phyloP scores from a whole-genome alignment of 192 early-diverging fungal species.

The Coemansia sp. region DNA sequence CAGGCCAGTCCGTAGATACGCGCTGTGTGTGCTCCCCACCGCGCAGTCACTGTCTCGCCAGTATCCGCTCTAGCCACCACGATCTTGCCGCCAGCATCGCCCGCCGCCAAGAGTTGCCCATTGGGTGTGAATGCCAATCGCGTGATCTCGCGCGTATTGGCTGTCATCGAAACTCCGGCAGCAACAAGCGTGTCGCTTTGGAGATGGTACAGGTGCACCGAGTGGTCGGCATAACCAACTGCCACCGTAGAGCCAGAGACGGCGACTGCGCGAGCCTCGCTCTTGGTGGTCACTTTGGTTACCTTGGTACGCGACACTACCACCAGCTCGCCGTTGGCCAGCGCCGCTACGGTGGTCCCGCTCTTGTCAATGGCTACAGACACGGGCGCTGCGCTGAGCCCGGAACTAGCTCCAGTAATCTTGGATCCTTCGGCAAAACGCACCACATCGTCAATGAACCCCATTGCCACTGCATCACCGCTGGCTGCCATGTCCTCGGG shows the following conservation, averaged over 20 bases:
- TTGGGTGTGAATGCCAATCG: conserved; percentile 77
- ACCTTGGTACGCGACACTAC: conserved; percentile 9
- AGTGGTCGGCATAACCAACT: conserved; percentile 59
- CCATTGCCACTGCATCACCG: conserved; percentile 22
- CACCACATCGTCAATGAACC: conserved; percentile 40
- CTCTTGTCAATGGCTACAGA: conserved; percentile 21
- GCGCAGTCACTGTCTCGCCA: conserved; percentile 57
- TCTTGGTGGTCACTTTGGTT: neutral
- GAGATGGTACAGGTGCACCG: conserved; percentile 66
- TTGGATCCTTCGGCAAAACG: conserved; percentile 19
- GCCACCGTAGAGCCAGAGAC: conserved; percentile 21
- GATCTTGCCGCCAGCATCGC: conserved; percentile 81
- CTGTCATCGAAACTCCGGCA: conserved; percentile 27
- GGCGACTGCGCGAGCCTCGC: conserved; percentile 19
- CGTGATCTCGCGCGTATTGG: conserved; percentile 70
- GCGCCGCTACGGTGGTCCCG: conserved; percentile 23
- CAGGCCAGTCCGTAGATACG: conserved; percentile 81
- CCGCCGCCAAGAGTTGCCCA: conserved; percentile 73
- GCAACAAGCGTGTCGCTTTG: conserved; percentile 14
- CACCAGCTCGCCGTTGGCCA: conserved; percentile 33
- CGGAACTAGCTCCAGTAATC: neutral
- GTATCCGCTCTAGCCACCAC: conserved; percentile 64
- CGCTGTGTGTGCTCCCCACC: conserved; percentile 89
- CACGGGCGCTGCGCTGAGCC: conserved; percentile 28
- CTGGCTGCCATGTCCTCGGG: conserved; percentile 17